Evolutionary conservation across 257 asterid genomes (phyloP), one percentile per base, ranked within the genome.

Genomic region (Capsicum baccatum): DNA sequence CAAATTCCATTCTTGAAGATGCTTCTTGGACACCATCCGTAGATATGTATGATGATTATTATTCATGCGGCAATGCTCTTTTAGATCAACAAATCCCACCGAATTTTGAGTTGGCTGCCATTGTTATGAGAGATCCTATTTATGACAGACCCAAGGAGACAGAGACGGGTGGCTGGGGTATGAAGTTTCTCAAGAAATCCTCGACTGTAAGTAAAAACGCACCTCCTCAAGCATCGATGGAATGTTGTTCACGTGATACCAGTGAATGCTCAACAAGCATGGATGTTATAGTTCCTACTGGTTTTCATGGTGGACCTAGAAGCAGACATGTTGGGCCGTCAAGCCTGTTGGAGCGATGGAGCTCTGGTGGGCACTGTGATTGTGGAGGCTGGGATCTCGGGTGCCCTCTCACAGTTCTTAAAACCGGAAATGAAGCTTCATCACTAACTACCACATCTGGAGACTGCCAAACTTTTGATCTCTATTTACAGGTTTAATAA

Each of bases 311-410:
- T 19, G 98, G 98, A 54, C 95, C 98, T 47, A 93, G 89, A 91
- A 84, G 91, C 42, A 71, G 86, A 84, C 84, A 66, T 1, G 95
- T 92, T 14, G 97, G 98, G 15, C 98, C 98, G 10, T 94, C 95
- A 8, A 88, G 92, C 83, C 96, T 95, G 33, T 73, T 87, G 6
- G 96, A 95, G 56, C 88, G 99, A 83, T 97, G 97, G 98, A 86
- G 64, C 80, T 91, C 95, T 0, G 96, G 96, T 19, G 99, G 99
- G 47, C 82, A 13, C 14, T 97, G 99, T 70, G 98, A 97, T 57
- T 97, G 99, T 84, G 99, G 99, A 10, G 99, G 99, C 50, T 97
- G 99, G 99, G 99, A 97, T 64, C 21, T 85, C 2, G 99, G 98
- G 33, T 97, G 99, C 86, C 97, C 97, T 0, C 83, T 97, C 44